Base-by-base conservation (phyloP, 805 yeast species). In the Candida hungchunana region DNA sequence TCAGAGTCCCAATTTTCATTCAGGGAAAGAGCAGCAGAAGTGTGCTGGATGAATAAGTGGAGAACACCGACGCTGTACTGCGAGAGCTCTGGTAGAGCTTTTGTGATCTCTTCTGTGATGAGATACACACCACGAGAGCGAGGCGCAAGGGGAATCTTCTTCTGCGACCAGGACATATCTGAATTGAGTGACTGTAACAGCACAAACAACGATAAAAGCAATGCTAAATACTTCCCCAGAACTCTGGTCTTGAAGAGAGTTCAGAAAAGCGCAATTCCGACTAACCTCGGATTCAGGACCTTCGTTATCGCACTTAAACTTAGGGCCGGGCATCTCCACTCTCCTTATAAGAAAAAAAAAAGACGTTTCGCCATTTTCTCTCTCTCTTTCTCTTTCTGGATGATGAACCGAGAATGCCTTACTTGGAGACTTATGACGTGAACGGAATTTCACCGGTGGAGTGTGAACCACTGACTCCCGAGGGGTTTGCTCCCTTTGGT, bases 1-100 rank as follows among this genome's bases (percentile, higher is more conserved):
- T 80, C 88, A 0, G 87, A 76, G 50, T 85, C 94, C 63, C 77
- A 43, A 54, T 84, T 84, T 55, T 84, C 94, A 53, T 84, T 84
- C 37, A 84, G 58, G 0, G 88, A 78, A 27, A 84, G 56, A 0
- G 80, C 93, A 5, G 89, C 89, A 8, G 87, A 78, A 1, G 94
- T 83, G 58, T 84, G 94, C 55, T 82, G 84, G 30, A 83, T 60
- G 55, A 85, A 84, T 18, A 84, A 58, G 48, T 82, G 72, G 36
- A 82, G 56, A 18, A 73, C 60, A 2, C 94, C 94, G 8, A 81
- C 61, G 51, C 77, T 73, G 58, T 72, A 77, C 25, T 73, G 55
- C 36, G 65, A 66, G 40, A 84, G 55, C 46, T 79, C 78, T 1
- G 89, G 87, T 10, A 85, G 52, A 13, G 71, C 64, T 6, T 46